Conservation (phyloP, 495 filamentous ascomycete species). For the Mytilinidion resinicola region DNA sequence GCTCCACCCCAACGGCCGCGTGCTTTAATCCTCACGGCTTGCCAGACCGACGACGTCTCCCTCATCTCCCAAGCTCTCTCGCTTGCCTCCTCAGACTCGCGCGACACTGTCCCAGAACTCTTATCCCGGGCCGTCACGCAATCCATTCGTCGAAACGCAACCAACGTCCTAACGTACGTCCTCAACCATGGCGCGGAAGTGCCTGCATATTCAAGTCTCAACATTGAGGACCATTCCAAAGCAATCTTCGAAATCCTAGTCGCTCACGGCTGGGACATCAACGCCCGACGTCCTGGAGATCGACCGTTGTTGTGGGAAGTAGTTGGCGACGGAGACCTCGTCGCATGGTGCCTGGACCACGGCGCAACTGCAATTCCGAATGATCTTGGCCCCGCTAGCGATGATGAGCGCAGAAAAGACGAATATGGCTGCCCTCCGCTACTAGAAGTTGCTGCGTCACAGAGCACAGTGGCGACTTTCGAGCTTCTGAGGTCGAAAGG, state of each 20-base stretch:
- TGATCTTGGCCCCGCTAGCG: background rate
- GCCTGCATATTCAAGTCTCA: background rate
- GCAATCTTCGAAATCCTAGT: conserved; percentile 11
- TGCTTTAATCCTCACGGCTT: background rate
- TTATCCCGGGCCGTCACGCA: background rate
- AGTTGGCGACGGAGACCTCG: conserved; percentile 3
- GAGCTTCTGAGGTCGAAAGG: conserved; percentile 14
- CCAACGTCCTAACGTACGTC: conserved; percentile 4
- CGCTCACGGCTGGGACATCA: conserved; percentile 17
- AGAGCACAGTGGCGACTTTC: conserved; percentile 11
- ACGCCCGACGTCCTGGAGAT: conserved; percentile 1
- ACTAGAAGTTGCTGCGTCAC: conserved; percentile 4
- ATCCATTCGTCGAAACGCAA: background rate
- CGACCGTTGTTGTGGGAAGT: conserved; percentile 12
- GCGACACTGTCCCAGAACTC: conserved; percentile 1
- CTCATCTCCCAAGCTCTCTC: conserved; percentile 10
- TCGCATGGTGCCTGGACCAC: conserved; percentile 13
- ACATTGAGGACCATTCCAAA: background rate
- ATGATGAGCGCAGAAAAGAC: background rate
- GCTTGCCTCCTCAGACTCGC: conserved; percentile 4
- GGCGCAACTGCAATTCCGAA: conserved; percentile 1
- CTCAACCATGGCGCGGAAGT: conserved; percentile 3
- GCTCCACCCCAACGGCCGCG: background rate
- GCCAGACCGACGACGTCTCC: conserved; percentile 10
- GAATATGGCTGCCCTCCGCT: conserved; percentile 1